Percentiles rank a stretch among this genome's conserved stretches.
These are phyloP conservation scores for Diaporthe nobilis DNA, from an alignment of 2,329 filamentous ascomycete genomes.

Conservation along the genomic window DNA sequence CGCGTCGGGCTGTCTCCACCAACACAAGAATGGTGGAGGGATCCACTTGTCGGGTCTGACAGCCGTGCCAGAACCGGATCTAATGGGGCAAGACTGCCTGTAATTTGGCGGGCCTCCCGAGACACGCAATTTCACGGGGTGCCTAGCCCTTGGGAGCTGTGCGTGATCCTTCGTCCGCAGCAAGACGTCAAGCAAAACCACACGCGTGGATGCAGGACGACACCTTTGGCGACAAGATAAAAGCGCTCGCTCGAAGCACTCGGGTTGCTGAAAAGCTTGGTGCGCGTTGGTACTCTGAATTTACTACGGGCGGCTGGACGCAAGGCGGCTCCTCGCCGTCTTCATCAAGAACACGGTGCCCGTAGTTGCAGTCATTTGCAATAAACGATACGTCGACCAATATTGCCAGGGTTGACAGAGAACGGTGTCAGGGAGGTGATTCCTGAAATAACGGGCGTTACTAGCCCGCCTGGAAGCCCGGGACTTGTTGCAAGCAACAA, in stretches of 20 bases:
- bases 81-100: constrained; percentile 37
- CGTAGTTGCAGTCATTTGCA: constrained; percentile 15
- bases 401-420: constrained; percentile 32
- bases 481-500: constrained; percentile 21
- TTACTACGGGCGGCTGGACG: neutral
- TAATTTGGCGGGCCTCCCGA: constrained; percentile 43
- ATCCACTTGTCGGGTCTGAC: constrained; percentile 36
- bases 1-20: constrained; percentile 36
- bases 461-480: constrained; percentile 36
- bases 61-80: constrained; percentile 39
- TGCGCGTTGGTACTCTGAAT: neutral
- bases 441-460: constrained; percentile 20
- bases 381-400: constrained; percentile 26
- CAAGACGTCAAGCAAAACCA: neutral
- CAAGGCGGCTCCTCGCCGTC: neutral
- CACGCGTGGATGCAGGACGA: neutral
- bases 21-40: constrained; percentile 30
- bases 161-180: constrained; percentile 3
- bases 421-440: constrained; percentile 28
- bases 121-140: constrained; percentile 36
- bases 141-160: constrained; percentile 16
- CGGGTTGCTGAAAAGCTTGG: neutral
- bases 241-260: neutral
- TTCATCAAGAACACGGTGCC: constrained; percentile 6
- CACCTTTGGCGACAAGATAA: neutral